A percentile compares a stretch with the other conserved stretches of the same genome.
phyloP scores from a whole-genome alignment of 1,284 basidiomycete species.

The Calocybe gambosa region DNA sequence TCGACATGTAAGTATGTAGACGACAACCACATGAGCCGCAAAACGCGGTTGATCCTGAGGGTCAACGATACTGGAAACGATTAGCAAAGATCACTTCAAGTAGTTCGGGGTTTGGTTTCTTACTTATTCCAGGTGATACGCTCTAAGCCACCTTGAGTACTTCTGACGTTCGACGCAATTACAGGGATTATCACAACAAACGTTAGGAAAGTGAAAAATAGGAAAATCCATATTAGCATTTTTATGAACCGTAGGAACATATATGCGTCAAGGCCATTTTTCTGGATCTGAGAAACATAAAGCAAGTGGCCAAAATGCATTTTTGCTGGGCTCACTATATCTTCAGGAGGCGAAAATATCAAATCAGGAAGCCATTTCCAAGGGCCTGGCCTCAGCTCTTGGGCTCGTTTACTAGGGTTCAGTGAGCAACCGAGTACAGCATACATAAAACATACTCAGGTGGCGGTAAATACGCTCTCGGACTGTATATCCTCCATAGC shows the following conservation, averaged over 20 bases:
- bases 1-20: conserved; percentile 41
- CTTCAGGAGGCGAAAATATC: conserved; percentile 31
- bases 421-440: neutral
- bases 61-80: conserved; percentile 28
- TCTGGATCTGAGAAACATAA: conserved; percentile 33
- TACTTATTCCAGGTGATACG: conserved; percentile 46
- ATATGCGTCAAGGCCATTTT: conserved; percentile 67
- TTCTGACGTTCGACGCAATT: conserved; percentile 42
- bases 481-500: conserved; percentile 46
- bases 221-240: conserved; percentile 59
- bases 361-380: conserved; percentile 46
- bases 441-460: conserved; percentile 30
- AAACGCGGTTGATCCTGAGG: conserved; percentile 34
- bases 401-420: conserved; percentile 36
- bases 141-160: conserved; percentile 28
- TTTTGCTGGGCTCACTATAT: conserved; percentile 33
- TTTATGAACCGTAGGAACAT: conserved; percentile 66
- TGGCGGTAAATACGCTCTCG: conserved; percentile 51
- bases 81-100: neutral
- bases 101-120: conserved; percentile 12
- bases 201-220: conserved; percentile 56
- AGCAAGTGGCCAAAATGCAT: neutral
- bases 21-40: conserved; percentile 41
- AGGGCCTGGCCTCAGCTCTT: conserved; percentile 32
- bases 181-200: conserved; percentile 58